A percentile compares a stretch with the other conserved stretches of the same genome.
Evolutionary conservation across 2,329 filamentous ascomycete genomes (phyloP).

Genomic region (Colletotrichum brevisporum): DNA sequence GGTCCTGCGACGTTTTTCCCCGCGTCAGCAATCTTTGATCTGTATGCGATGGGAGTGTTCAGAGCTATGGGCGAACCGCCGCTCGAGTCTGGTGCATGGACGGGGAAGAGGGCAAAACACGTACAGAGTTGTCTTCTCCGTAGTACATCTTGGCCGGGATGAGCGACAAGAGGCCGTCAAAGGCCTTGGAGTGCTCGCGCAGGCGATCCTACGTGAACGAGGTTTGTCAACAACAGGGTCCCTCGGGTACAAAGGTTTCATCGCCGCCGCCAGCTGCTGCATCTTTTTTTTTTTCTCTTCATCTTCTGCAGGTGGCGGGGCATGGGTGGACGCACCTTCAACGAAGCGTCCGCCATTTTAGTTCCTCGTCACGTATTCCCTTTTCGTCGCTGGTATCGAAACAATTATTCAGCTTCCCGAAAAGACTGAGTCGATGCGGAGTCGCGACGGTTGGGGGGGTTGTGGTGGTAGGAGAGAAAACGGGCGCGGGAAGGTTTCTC

Average conservation of each 20-base stretch:
- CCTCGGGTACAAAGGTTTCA: conserved; percentile 17
- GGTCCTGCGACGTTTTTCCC: conserved; percentile 71
- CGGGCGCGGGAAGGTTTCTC: neutral
- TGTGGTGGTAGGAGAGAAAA: neutral
- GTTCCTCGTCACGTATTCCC: neutral
- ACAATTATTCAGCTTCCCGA: neutral
- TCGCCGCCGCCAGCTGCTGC: conserved; percentile 20
- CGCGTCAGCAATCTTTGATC: conserved; percentile 11
- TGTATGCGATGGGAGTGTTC: conserved; percentile 8
- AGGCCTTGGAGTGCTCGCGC: conserved; percentile 74
- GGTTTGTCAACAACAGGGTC: conserved; percentile 23
- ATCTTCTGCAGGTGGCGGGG: conserved; percentile 37
- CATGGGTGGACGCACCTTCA: conserved; percentile 59
- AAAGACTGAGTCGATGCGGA: neutral
- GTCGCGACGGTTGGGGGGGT: conserved; percentile 10
- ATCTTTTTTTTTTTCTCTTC: neutral
- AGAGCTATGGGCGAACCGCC: conserved; percentile 6
- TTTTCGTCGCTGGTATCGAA: neutral
- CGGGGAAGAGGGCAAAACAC: conserved; percentile 53
- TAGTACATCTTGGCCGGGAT: conserved; percentile 95
- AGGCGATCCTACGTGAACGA: conserved; percentile 41
- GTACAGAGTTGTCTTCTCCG: conserved; percentile 85
- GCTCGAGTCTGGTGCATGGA: neutral
- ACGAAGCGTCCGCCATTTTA: conserved; percentile 59
- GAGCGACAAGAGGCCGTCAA: conserved; percentile 87